Evolutionary conservation across 2,329 filamentous ascomycete species (phyloP), one percentile per base, ranked within the genome.

Genomic region (Colletotrichum sojae): DNA sequence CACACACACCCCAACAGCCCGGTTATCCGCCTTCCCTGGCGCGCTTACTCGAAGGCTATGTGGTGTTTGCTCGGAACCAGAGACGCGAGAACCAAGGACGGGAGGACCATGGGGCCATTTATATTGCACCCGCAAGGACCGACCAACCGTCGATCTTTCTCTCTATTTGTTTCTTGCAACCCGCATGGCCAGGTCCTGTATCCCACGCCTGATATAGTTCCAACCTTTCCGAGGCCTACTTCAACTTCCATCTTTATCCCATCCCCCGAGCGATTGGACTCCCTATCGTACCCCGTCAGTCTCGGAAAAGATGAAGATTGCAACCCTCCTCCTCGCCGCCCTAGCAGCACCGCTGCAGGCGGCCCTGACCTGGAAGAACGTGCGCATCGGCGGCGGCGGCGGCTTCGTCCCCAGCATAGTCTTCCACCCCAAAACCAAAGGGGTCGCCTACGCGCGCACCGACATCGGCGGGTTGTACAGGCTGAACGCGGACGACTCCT

Each of bases 401-500:
- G 87, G 87, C 15, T 89, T 89, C 72, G 81, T 86, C 3, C 83
- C 86, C 2, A 83, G 86, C 25, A 86, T 89, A 58, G 81, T 88
- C 25, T 89, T 89, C 77, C 87, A 89, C 71, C 85, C 85, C 8
- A 83, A 78, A 25, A 78, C 76, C 5, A 79, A 84, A 71, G 86
- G 86, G 5, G 76, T 89, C 6, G 86, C 85, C 2, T 89, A 89
- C 70, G 86, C 85, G 20, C 80, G 87, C 52, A 88, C 87, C 1
- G 87, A 89, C 69, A 89, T 89, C 70, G 87, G 87, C 18, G 87
- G 87, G 5, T 78, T 87, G 12, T 89, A 89, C 76, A 81, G 83
- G 65, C 79, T 88, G 27, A 89, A 89, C 70, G 63, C 80, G 13
- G 87, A 89, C 73, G 85, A 89, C 73, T 84, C 83, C 1, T 88